phyloP scores from a whole-genome alignment of 805 yeast species.

The Schwanniomyces pseudopolymorphus region DNA sequence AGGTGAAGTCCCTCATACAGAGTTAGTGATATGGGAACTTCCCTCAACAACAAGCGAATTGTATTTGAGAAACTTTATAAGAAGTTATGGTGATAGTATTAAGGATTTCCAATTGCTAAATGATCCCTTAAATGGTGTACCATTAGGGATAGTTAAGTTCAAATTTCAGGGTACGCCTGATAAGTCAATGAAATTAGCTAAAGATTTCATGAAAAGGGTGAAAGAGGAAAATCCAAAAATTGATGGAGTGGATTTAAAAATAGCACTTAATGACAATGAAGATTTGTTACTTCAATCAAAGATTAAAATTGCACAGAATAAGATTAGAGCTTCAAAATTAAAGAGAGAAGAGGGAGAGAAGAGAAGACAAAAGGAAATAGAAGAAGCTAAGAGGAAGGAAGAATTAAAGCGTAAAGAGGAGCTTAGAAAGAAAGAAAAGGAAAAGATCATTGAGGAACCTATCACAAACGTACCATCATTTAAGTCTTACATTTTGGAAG shows the following conservation, averaged over 20 bases:
- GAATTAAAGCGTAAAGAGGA: slow-evolving; percentile 17
- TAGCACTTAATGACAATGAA: slow-evolving; percentile 50
- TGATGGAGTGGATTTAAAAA: slow-evolving; percentile 53
- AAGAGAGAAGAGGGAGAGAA: slow-evolving; percentile 37
- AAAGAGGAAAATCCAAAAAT: slow-evolving; percentile 37
- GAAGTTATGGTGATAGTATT: slow-evolving; percentile 59
- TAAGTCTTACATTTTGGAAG: background rate
- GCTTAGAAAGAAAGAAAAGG: slow-evolving; percentile 1
- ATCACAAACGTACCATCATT: background rate
- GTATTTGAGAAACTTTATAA: slow-evolving; percentile 51
- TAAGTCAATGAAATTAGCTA: slow-evolving; percentile 41
- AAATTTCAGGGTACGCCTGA: slow-evolving; percentile 57
- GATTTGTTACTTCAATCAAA: slow-evolving; percentile 36
- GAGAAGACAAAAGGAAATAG: slow-evolving; percentile 17
- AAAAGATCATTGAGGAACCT: slow-evolving; percentile 8
- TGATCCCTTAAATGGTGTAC: slow-evolving; percentile 76
- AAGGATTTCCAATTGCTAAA: slow-evolving; percentile 56
- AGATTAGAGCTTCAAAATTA: slow-evolving; percentile 20
- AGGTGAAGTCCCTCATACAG: slow-evolving; percentile 72
- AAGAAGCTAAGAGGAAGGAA: slow-evolving; percentile 11
- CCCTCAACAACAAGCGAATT: slow-evolving; percentile 52
- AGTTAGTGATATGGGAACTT: slow-evolving; percentile 67
- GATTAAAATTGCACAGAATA: slow-evolving; percentile 34
- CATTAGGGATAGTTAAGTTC: slow-evolving; percentile 69
- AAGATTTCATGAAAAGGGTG: slow-evolving; percentile 25